phyloP scores from a whole-genome alignment of 2,329 filamentous ascomycete genomes.

The Dactylellina haptotyla region DNA sequence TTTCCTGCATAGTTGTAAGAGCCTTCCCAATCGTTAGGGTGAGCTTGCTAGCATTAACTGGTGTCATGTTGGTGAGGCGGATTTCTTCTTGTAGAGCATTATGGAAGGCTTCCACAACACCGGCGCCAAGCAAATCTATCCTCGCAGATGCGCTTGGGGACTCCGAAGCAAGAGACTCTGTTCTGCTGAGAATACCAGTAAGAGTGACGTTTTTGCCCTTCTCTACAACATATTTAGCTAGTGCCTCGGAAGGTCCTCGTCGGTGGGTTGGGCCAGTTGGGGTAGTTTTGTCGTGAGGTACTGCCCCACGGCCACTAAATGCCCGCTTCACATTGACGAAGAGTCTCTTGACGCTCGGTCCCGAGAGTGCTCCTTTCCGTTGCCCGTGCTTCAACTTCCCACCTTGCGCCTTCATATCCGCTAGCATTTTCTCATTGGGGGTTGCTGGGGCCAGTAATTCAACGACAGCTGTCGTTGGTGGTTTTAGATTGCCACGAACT shows the following conservation, averaged over 20 bases:
- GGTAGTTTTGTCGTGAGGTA: slow-evolving; percentile 31
- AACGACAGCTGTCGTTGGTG: slow-evolving; percentile 83
- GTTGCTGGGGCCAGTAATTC: slow-evolving; percentile 70
- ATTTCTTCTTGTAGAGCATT: slow-evolving; percentile 75
- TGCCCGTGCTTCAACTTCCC: slow-evolving; percentile 49
- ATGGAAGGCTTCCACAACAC: slow-evolving; percentile 80
- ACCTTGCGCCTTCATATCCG: slow-evolving; percentile 63
- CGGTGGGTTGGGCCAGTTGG: slow-evolving; percentile 36
- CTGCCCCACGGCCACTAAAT: slow-evolving; percentile 55
- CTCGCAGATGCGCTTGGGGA: slow-evolving; percentile 68
- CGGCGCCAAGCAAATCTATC: slow-evolving; percentile 84
- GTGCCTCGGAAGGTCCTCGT: slow-evolving; percentile 45
- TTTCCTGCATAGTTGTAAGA: slow-evolving; percentile 53
- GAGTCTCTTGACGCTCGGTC: slow-evolving; percentile 83
- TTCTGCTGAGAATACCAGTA: slow-evolving; percentile 64
- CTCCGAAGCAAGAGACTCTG: slow-evolving; percentile 61
- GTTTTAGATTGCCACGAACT: slow-evolving; percentile 84
- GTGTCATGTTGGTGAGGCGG: slow-evolving; percentile 17
- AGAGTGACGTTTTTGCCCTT: slow-evolving; percentile 61
- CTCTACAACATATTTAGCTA: slow-evolving; percentile 49
- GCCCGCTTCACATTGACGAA: slow-evolving; percentile 76
- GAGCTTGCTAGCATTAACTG: slow-evolving; percentile 38
- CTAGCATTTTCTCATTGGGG: slow-evolving; percentile 68
- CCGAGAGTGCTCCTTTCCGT: slow-evolving; percentile 70
- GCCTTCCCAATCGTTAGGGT: slow-evolving; percentile 53